These are phyloP conservation scores for Micractinium sp. DNA, from an alignment of 139 green algal species.

Conservation along the genomic window DNA sequence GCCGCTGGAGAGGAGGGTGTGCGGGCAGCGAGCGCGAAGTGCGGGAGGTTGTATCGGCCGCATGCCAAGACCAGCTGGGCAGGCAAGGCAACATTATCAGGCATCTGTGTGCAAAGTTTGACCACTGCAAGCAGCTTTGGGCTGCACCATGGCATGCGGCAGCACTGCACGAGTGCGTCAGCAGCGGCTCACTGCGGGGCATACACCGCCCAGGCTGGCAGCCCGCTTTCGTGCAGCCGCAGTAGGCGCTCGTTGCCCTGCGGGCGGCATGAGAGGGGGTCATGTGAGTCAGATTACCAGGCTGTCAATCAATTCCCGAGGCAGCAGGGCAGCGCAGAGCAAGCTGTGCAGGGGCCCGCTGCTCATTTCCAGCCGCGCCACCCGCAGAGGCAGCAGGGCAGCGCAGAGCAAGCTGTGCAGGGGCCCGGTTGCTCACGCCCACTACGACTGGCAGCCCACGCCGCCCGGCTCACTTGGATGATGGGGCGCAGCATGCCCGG, in stretches of 20 bases:
- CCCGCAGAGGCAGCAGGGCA: no score
- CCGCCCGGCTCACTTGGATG: constrained; percentile 46
- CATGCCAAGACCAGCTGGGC: not conserved
- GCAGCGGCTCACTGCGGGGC: constrained; percentile 44
- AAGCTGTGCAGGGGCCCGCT: no score
- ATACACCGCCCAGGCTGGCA: constrained; percentile 80
- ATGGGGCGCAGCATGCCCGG: constrained; percentile 46
- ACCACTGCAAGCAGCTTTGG: not conserved
- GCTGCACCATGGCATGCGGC: not conserved
- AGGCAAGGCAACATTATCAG: not conserved
- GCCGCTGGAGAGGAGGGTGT: not conserved
- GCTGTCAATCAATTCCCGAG: no score
- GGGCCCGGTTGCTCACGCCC: no score
- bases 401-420: no score
- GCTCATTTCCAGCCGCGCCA: no score
- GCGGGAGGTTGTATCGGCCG: not conserved
- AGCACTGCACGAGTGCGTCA: not conserved
- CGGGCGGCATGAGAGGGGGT: not conserved
- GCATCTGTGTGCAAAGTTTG: not conserved
- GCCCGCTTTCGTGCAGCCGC: constrained; percentile 79
- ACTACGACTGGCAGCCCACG: no score
- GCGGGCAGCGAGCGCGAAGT: not conserved
- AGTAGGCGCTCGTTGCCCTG: constrained; percentile 80
- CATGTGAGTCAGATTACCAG: no score
- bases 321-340: no score